These are phyloP conservation scores for Aspergillus flavus DNA, from an alignment of 2,329 filamentous ascomycete genomes.

Conservation along the genomic window DNA sequence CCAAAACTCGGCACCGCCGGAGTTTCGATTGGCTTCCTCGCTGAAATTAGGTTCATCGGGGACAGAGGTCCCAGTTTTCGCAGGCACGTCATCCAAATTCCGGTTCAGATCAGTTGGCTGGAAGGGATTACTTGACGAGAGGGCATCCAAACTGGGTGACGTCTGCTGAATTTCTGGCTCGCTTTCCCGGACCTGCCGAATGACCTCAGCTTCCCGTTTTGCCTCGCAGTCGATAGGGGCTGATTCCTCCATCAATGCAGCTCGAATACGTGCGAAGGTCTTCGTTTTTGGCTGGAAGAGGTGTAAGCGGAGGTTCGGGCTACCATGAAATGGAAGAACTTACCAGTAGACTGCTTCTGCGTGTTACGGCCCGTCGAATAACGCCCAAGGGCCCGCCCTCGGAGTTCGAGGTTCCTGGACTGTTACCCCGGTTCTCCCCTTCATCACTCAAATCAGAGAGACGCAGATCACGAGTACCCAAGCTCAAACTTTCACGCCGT, in stretches of 20 bases:
- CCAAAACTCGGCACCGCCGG: constrained; percentile 75
- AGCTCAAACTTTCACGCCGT: constrained; percentile 83
- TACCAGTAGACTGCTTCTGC: constrained; percentile 86
- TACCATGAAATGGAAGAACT: constrained; percentile 36
- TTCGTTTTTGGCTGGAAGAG: constrained; percentile 82
- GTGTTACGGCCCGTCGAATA: constrained; percentile 78
- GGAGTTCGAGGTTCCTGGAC: constrained; percentile 37
- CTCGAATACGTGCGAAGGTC: constrained; percentile 89
- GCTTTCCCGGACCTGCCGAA: constrained; percentile 90
- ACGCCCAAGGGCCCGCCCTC: constrained; percentile 70
- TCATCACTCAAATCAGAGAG: constrained; percentile 79
- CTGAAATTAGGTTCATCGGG: constrained; percentile 72
- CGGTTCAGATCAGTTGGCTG: constrained; percentile 18
- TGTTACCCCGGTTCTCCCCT: constrained; percentile 58
- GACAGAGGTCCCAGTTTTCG: constrained; percentile 39
- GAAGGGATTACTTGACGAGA: constrained; percentile 55
- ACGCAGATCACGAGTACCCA: constrained; percentile 86
- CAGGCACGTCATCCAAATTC: constrained; percentile 19
- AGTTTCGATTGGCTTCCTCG: constrained; percentile 71
- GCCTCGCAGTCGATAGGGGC: constrained; percentile 87
- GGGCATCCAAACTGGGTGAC: constrained; percentile 40
- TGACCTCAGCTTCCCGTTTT: constrained; percentile 89
- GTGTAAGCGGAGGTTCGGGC: constrained; percentile 7
- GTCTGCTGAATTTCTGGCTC: constrained; percentile 64
- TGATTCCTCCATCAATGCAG: constrained; percentile 83